Base-by-base conservation (phyloP, 805 yeast genomes). In the Hanseniaspora opuntiae region DNA sequence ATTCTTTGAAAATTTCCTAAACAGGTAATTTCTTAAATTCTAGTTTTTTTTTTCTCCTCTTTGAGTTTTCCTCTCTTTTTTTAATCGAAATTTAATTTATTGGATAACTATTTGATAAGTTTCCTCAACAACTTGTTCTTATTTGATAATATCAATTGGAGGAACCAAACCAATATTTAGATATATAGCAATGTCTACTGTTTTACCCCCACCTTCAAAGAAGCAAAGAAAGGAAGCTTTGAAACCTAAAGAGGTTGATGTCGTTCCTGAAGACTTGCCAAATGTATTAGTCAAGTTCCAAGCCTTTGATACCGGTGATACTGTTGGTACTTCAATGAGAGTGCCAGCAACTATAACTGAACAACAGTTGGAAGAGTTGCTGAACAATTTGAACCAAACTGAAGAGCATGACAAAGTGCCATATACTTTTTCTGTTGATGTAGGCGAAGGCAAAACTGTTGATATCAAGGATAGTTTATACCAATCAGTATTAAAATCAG, bases 201-300 rank as follows among this genome's bases (percentile, higher is more conserved):
- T 86, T 44, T 67, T 93, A 46, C 98, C 98, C 25, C 97, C 97
- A 40, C 95, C 86, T 20, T 83, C 95, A 1, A 90, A 93, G 67
- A 86, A 81, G 63, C 95, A 86, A 65, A 85, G 76, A 67, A 79
- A 80, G 64, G 85, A 75, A 57, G 95, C 94, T 4, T 97, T 88
- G 65, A 74, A 78, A 64, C 85, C 86, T 9, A 79, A 82, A 54
- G 90, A 84, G 50, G 82, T 84, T 28, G 82, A 78, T 50, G 66
- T 84, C 11, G 70, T 84, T 17, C 96, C 97, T 2, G 71, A 65
- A 1, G 90, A 86, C 62, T 68, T 89, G 22, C 96, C 97, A 24
- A 80, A 87, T 71, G 96, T 90, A 25, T 74, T 88, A 52, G 79
- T 90, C 55, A 84, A 81, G 65, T 88, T 90, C 66, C 90, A 87